Evolutionary conservation across 495 filamentous ascomycete species (phyloP).

Genomic region (Penicillium longicatenatum): DNA sequence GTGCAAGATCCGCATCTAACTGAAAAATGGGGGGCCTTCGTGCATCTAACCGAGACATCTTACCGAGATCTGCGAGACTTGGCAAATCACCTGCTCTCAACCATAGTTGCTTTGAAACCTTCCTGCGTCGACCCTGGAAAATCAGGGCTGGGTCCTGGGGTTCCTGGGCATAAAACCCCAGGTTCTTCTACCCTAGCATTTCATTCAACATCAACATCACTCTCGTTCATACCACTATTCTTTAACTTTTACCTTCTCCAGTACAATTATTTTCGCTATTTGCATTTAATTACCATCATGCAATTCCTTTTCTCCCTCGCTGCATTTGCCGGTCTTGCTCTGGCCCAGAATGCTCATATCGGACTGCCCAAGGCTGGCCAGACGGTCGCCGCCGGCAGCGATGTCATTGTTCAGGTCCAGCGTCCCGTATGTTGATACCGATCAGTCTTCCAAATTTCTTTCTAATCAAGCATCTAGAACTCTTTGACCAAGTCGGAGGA

Average conservation of each 20-base stretch:
- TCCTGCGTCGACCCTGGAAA: background rate
- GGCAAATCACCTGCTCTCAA: constrained; percentile 18
- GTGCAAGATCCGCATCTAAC: constrained; percentile 6
- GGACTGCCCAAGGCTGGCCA: constrained; percentile 55
- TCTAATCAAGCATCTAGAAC: constrained; percentile 21
- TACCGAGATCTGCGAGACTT: constrained; percentile 20
- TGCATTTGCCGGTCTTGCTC: constrained; percentile 43
- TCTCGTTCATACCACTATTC: background rate
- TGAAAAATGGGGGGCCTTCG: constrained; percentile 5
- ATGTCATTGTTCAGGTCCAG: constrained; percentile 34
- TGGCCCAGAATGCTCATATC: constrained; percentile 66
- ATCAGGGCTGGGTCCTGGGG: background rate
- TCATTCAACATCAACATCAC: background rate
- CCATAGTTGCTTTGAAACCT: constrained; percentile 12
- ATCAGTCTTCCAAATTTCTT: background rate
- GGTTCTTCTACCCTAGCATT: background rate
- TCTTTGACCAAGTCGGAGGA: constrained; percentile 32
- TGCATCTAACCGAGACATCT: constrained; percentile 16
- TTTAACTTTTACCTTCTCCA: background rate
- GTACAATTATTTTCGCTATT: constrained; percentile 4
- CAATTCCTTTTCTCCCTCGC: constrained; percentile 26
- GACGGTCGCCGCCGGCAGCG: constrained; percentile 19
- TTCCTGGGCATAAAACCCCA: constrained; percentile 7
- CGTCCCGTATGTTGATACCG: constrained; percentile 29
- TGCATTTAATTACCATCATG: constrained; percentile 16